phyloP scores from a whole-genome alignment of 2,329 filamentous ascomycete genomes.

The Clarireedia sp. region DNA sequence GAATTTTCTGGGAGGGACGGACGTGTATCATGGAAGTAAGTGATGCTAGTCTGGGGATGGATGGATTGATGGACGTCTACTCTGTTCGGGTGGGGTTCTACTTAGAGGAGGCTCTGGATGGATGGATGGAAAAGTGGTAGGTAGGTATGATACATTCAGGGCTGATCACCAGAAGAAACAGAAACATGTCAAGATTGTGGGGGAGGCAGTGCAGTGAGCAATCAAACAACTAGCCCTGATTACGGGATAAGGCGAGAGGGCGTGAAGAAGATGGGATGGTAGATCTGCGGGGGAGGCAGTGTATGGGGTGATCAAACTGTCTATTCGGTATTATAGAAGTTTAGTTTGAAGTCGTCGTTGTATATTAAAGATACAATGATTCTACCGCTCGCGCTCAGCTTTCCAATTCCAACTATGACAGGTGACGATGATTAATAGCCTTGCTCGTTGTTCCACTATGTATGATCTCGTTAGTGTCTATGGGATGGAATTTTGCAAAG shows the following conservation, averaged over 20 bases:
- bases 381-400: background rate
- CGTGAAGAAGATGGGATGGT: background rate
- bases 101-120: no score
- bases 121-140: no score
- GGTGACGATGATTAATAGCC: background rate
- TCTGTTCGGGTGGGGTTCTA: no score
- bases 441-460: slow-evolving; percentile 2
- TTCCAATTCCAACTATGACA: background rate
- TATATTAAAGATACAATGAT: no score
- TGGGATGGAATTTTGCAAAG: background rate
- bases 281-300: background rate
- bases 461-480: background rate
- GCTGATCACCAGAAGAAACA: background rate
- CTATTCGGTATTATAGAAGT: background rate
- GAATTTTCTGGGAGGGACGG: no score
- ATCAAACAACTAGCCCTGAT: background rate
- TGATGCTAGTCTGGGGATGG: no score
- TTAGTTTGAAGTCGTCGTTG: background rate
- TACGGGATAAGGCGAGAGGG: background rate
- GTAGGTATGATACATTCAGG: no score
- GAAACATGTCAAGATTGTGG: background rate
- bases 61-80: no score
- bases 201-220: background rate
- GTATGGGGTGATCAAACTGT: background rate
- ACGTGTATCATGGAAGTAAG: no score